phyloP scores from a whole-genome alignment of 2,329 filamentous ascomycete species.

The Ceratocystis colombiana region DNA sequence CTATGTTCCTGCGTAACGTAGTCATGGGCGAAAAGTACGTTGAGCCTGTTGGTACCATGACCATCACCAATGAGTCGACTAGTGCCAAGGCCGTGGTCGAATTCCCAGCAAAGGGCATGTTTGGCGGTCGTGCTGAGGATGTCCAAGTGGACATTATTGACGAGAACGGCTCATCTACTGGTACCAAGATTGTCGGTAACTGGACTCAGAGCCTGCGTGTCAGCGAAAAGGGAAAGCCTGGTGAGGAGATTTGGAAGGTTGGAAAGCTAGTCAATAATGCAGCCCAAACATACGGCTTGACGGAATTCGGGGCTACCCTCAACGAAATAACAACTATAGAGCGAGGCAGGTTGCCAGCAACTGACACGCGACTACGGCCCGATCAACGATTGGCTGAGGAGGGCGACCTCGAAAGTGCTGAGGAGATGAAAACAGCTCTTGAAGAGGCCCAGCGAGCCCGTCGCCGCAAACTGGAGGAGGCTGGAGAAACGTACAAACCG shows the following conservation, averaged over 20 bases:
- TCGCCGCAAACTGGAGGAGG: conserved; percentile 63
- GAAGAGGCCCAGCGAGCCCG: conserved; percentile 77
- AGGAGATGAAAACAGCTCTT: conserved; percentile 68
- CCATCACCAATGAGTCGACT: conserved; percentile 70
- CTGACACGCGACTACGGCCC: conserved; percentile 72
- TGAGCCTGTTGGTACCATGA: conserved; percentile 86
- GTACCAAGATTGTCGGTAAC: conserved; percentile 63
- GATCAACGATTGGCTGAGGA: conserved; percentile 80
- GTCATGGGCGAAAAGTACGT: conserved; percentile 98
- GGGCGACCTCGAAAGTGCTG: conserved; percentile 72
- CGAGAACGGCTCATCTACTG: conserved; percentile 52
- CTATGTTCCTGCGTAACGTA: conserved; percentile 86
- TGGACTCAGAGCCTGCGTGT: conserved; percentile 71
- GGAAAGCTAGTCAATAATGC: conserved; percentile 71
- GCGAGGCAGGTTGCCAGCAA: conserved; percentile 60
- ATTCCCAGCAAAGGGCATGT: conserved; percentile 95
- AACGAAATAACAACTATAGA: conserved; percentile 84
- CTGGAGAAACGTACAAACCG: conserved; percentile 61
- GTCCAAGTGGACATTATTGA: conserved; percentile 67
- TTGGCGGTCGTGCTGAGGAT: conserved; percentile 86
- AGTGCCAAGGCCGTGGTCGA: conserved; percentile 76
- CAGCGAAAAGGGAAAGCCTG: conserved; percentile 46
- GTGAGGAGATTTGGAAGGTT: conserved; percentile 65
- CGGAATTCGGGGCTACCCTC: conserved; percentile 70
- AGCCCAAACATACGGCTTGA: conserved; percentile 74